A percentile compares a stretch with the other conserved stretches of the same genome.
phyloP scores from a whole-genome alignment of 139 green algal species.

The Protoeuglena noctilucae region DNA sequence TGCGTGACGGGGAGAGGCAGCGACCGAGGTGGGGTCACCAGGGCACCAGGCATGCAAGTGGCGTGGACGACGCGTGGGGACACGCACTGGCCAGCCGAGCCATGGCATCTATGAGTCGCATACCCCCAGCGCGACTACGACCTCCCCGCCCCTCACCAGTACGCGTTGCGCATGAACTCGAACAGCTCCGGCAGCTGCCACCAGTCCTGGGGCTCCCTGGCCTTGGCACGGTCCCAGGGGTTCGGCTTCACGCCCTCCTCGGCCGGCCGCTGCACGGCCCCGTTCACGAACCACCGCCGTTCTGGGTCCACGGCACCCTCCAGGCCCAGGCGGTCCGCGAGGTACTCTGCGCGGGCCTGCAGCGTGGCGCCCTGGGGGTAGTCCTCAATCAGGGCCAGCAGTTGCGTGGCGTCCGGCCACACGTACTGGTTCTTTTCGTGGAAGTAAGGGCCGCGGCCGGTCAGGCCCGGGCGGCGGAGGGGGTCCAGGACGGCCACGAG shows the following conservation, averaged over 20 bases:
- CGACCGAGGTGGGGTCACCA: no score
- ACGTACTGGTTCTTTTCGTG: slow-evolving; percentile 4
- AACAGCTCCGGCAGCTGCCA: slow-evolving; percentile 20
- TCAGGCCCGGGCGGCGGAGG: slow-evolving; percentile 20
- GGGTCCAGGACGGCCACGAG: slow-evolving; percentile 33
- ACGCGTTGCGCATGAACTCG: slow-evolving; percentile 16
- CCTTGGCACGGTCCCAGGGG: background rate
- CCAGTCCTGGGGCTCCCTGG: background rate
- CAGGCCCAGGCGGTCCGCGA: background rate
- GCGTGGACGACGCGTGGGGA: no score
- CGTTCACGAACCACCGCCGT: background rate
- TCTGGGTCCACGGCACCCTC: background rate
- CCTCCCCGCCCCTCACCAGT: no score
- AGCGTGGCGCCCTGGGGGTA: slow-evolving; percentile 2
- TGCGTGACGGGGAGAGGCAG: no score
- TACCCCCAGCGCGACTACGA: background rate
- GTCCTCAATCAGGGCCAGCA: slow-evolving; percentile 1
- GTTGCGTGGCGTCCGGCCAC: slow-evolving; percentile 2
- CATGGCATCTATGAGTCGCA: no score
- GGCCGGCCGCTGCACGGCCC: background rate
- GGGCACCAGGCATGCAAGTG: no score
- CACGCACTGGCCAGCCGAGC: no score
- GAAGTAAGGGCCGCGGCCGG: slow-evolving; percentile 21
- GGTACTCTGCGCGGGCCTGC: background rate
- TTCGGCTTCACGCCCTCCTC: background rate